Conservation (phyloP, 2,329 filamentous ascomycete species). For the Lecanosticta acicola region DNA sequence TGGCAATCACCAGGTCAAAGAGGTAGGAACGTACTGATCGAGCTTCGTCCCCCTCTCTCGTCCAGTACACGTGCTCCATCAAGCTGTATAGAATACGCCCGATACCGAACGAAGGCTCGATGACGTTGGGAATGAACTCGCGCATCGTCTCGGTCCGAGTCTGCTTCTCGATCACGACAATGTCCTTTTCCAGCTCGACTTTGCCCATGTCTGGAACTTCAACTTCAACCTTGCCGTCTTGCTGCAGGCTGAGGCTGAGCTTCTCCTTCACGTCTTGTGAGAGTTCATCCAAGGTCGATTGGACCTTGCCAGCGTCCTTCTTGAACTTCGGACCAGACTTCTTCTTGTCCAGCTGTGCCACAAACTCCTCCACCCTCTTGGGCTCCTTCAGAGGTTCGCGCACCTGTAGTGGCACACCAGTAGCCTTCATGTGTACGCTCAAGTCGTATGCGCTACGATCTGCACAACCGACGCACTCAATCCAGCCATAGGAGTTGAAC, state of each 20-base stretch:
- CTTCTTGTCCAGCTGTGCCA: constrained; percentile 85
- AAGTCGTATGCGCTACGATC: constrained; percentile 94
- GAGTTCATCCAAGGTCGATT: constrained; percentile 68
- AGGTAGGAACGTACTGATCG: constrained; percentile 65
- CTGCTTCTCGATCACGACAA: constrained; percentile 77
- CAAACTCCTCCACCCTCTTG: constrained; percentile 76
- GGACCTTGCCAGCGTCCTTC: constrained; percentile 83
- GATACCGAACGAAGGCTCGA: constrained; percentile 96
- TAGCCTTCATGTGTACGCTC: constrained; percentile 87
- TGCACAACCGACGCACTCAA: constrained; percentile 96
- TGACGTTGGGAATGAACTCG: constrained; percentile 79
- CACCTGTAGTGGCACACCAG: constrained; percentile 77
- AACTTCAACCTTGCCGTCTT: constrained; percentile 69
- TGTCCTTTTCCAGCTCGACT: constrained; percentile 71
- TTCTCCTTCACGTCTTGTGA: constrained; percentile 77
- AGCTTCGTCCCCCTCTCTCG: constrained; percentile 73
- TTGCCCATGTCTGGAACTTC: constrained; percentile 69
- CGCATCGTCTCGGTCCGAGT: constrained; percentile 76
- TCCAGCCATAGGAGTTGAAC: constrained; percentile 87
- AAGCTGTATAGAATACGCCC: constrained; percentile 88
- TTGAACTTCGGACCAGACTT: constrained; percentile 94
- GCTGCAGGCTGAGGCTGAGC: constrained; percentile 66
- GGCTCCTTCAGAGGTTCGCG: constrained; percentile 76
- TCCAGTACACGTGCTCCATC: constrained; percentile 95
- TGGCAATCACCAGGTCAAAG: neutral